Conservation (phyloP, 208 protist species). For the Porcisia hertigi region DNA sequence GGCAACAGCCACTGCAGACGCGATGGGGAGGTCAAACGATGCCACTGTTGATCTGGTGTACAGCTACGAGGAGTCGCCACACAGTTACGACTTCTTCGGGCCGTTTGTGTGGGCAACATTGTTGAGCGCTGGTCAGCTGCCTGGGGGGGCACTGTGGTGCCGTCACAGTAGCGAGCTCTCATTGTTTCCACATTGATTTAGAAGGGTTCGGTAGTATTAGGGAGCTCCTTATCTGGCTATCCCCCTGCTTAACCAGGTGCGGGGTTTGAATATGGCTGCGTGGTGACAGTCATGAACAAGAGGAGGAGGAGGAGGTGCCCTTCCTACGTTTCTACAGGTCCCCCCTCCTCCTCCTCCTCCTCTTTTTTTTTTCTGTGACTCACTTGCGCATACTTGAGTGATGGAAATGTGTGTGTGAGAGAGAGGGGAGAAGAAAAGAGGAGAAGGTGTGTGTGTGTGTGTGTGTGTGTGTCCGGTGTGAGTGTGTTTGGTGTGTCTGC, state of each 20-base stretch:
- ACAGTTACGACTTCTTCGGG: conserved; percentile 88
- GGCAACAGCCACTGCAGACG: neutral
- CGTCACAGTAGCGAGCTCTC: conserved; percentile 34
- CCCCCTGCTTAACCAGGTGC: no score
- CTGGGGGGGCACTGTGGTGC: conserved; percentile 67
- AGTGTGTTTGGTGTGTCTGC: no score
- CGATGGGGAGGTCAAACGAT: neutral
- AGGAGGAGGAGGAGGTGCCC: no score
- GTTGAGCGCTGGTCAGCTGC: conserved; percentile 49
- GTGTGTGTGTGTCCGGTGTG: no score
- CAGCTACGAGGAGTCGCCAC: conserved; percentile 78
- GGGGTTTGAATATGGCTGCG: neutral
- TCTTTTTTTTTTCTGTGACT: no score
- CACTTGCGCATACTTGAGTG: no score
- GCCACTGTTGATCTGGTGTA: conserved; percentile 41
- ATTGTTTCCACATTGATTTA: conserved; percentile 46
- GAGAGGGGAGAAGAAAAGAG: no score
- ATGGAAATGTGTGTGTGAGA: no score
- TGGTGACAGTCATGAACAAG: neutral
- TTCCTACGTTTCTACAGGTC: no score
- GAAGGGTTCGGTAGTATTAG: neutral
- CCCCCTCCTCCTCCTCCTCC: no score
- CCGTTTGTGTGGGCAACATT: conserved; percentile 81
- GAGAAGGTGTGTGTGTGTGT: no score
- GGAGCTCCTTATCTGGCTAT: neutral